Evolutionary conservation across 192 early-diverging fungal species (phyloP), one percentile per base, ranked within the genome.

Genomic region (Haplosporangium gracile): DNA sequence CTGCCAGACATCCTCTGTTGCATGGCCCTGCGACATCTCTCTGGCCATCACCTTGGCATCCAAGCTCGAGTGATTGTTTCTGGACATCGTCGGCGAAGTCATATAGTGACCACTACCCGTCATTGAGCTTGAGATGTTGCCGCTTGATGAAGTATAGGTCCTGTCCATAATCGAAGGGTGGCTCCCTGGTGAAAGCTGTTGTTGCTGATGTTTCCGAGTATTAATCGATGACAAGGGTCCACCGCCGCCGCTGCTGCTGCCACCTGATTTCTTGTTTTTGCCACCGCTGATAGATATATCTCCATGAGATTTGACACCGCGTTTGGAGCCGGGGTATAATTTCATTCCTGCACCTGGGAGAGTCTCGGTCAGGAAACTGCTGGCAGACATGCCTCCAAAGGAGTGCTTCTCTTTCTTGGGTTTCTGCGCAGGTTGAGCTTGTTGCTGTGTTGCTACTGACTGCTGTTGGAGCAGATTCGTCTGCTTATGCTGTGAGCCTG

Each of bases 1-100:
- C 43, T 93, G 92, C 97, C 97, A 98, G 26, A 91, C 91, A 82
- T 95, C 94, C 26, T 92, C 92, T 13, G 84, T 86, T 5, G 84
- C 68, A 51, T 86, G 79, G 22, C 84, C 72, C 9, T 75, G 79
- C 0, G 84, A 53, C 84, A 86, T 86, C 38, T 86, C 84, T 47
- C 79, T 75, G 40, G 78, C 78, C 84, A 86, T 86, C 34, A 86
- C 84, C n/a, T 77, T 86, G 13, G 84, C 84, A 24, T 86, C 84
- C 26, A 86, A 49, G 74, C 84, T 86, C 34, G 78, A 80, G 55
- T 86, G 79, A 43, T 86, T 68, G 42, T 86, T 86, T 36, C 70
- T 68, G 34, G 74, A 72, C 18, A 86, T 18, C 9, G 79, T 86
- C 9, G 84, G 84, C 9, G 84, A 81, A 1, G 78, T 81, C 70